phyloP scores from a whole-genome alignment of 495 filamentous ascomycete species.

The Cercophora samala region DNA sequence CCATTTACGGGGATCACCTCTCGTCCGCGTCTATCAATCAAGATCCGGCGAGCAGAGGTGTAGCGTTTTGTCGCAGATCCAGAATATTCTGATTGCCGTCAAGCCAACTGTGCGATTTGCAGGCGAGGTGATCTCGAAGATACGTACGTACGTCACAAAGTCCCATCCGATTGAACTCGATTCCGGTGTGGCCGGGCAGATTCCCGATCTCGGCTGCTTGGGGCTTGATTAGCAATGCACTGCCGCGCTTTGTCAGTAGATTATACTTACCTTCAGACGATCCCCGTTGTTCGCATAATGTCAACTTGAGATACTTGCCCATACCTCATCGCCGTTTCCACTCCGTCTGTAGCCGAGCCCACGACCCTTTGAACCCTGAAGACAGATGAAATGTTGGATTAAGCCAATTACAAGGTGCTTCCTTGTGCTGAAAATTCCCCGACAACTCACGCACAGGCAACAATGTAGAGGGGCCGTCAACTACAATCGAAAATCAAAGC shows the following conservation, averaged over 20 bases:
- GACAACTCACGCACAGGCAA: no score
- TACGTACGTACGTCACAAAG: background rate
- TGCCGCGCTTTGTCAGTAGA: background rate
- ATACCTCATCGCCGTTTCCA: no score
- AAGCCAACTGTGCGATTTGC: background rate
- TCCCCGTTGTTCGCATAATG: no score
- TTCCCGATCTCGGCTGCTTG: background rate
- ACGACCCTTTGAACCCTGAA: no score
- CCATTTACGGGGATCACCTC: background rate
- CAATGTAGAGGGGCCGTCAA: no score
- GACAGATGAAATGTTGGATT: no score
- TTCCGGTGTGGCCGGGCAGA: background rate
- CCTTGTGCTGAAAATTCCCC: no score
- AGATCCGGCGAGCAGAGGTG: background rate
- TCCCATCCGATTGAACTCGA: background rate
- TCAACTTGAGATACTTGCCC: no score
- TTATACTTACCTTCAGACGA: background rate
- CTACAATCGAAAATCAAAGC: no score
- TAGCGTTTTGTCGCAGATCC: background rate
- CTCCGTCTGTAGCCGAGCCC: no score
- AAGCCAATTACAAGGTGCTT: no score
- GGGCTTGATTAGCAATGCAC: background rate
- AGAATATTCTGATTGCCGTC: background rate
- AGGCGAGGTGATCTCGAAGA: background rate
- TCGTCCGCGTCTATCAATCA: background rate